A percentile compares a stretch with the other conserved stretches of the same genome.
These are phyloP conservation scores for Gossypium aridum DNA, from an alignment of 441 rosid genomes.

Conservation along the genomic window DNA sequence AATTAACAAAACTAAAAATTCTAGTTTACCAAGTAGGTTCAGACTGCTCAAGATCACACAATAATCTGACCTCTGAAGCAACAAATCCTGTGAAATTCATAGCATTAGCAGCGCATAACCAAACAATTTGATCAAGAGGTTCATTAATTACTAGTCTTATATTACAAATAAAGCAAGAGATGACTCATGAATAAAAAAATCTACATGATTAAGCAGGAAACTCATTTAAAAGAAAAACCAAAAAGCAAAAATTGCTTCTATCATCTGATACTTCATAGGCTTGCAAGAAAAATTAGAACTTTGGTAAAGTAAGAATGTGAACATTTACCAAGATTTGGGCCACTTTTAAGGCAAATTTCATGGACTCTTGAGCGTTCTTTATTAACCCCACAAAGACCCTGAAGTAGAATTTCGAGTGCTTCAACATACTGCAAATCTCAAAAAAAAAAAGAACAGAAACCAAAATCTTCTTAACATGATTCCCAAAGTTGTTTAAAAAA, in stretches of 20 bases:
- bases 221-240: not conserved
- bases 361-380: constrained; percentile 76
- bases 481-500: not conserved
- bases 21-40: constrained; percentile 73
- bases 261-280: not conserved
- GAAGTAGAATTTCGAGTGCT: constrained; percentile 95
- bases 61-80: constrained; percentile 71
- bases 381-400: constrained; percentile 93
- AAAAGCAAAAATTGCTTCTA: not conserved
- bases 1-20: not conserved
- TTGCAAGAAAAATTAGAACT: not conserved
- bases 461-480: not conserved
- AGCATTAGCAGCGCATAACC: constrained; percentile 7
- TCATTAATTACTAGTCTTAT: not conserved
- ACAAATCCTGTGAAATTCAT: constrained; percentile 45
- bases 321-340: constrained; percentile 62
- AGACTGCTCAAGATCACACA: constrained; percentile 86
- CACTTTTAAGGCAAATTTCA: constrained; percentile 76
- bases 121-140: not conserved
- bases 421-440: constrained; percentile 67
- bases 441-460: not conserved
- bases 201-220: not conserved
- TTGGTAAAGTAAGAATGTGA: not conserved
- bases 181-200: not conserved
- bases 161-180: not conserved